These are phyloP conservation scores for Gonium pectorale DNA, from an alignment of 139 green algal genomes.

Conservation along the genomic window DNA sequence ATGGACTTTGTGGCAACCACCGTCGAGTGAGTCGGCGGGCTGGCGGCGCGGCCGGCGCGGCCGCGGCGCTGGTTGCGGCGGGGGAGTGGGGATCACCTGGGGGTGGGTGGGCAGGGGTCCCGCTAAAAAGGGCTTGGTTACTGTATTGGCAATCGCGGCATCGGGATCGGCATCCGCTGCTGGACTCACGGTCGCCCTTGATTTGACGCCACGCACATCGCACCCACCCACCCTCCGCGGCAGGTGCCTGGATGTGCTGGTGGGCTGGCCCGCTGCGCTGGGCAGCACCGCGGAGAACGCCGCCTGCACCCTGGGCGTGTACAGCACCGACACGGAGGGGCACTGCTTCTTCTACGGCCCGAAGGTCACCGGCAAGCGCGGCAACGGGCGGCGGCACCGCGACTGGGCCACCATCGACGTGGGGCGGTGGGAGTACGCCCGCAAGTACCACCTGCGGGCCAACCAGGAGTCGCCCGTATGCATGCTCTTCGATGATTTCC, in stretches of 20 bases:
- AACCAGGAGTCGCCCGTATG: constrained; percentile 39
- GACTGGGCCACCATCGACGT: constrained; percentile 36
- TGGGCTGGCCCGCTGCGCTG: constrained; percentile 10
- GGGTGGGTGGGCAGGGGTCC: too few relatives aligned
- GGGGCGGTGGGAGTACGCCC: constrained; percentile 47
- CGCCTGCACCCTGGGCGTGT: constrained; percentile 37
- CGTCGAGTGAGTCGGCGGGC: constrained; percentile 41
- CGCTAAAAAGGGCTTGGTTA: too few relatives aligned
- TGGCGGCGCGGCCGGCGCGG: background rate
- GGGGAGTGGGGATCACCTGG: background rate
- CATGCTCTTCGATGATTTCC: constrained; percentile 34
- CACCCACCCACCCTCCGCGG: too few relatives aligned
- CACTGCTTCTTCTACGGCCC: constrained; percentile 64
- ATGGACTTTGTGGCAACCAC: constrained; percentile 55
- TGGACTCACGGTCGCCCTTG: too few relatives aligned
- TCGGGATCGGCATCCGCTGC: too few relatives aligned
- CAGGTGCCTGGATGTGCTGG: constrained; percentile 43
- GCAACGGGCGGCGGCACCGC: background rate
- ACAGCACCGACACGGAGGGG: constrained; percentile 50
- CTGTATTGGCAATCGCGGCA: background rate
- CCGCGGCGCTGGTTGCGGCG: background rate
- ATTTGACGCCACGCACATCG: too few relatives aligned
- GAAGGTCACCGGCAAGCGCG: background rate
- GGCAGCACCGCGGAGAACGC: background rate
- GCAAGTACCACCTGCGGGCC: constrained; percentile 53